Conservation (phyloP, 345 rosid species). For the Raphanus sativus region DNA sequence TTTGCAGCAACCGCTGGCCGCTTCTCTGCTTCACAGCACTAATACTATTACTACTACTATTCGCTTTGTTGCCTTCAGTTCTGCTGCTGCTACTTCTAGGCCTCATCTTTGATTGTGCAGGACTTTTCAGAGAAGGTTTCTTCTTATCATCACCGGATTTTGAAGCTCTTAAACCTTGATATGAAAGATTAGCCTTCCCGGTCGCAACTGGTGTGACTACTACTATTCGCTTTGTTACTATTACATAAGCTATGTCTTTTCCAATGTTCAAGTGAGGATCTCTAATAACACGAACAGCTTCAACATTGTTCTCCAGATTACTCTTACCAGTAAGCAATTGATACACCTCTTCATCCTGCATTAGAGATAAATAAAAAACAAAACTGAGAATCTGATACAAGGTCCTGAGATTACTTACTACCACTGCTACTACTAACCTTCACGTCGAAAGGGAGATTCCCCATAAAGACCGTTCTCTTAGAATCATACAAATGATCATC, state of each 20-base stretch:
- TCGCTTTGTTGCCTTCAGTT: constrained; percentile 10
- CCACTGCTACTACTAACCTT: constrained; percentile 67
- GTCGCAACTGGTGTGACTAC: constrained; percentile 47
- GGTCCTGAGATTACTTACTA: neutral
- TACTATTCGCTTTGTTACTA: too few species aligned
- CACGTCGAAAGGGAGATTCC: constrained; percentile 94
- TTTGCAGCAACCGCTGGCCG: constrained; percentile 85
- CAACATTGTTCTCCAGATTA: constrained; percentile 60
- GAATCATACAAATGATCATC: constrained; percentile 61
- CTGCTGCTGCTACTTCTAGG: constrained; percentile 38
- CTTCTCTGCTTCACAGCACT: constrained; percentile 46
- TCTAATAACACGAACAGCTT: constrained; percentile 89
- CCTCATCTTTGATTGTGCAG: constrained; percentile 38
- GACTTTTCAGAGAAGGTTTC: constrained; percentile 38
- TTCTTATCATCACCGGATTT: constrained; percentile 62
- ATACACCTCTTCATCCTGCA: constrained; percentile 90
- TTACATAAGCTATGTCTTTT: constrained; percentile 73
- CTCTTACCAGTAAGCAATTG: constrained; percentile 64
- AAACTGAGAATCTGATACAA: neutral
- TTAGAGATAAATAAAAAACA: neutral
- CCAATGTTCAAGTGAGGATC: constrained; percentile 80
- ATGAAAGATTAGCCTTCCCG: constrained; percentile 48
- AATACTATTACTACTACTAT: constrained; percentile 36
- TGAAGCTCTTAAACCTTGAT: constrained; percentile 81
- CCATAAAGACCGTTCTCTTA: constrained; percentile 80